A percentile compares a stretch with the other conserved stretches of the same genome.
Evolutionary conservation across 495 filamentous ascomycete genomes (phyloP).

Genomic region (Trichoderma asperelloides): DNA sequence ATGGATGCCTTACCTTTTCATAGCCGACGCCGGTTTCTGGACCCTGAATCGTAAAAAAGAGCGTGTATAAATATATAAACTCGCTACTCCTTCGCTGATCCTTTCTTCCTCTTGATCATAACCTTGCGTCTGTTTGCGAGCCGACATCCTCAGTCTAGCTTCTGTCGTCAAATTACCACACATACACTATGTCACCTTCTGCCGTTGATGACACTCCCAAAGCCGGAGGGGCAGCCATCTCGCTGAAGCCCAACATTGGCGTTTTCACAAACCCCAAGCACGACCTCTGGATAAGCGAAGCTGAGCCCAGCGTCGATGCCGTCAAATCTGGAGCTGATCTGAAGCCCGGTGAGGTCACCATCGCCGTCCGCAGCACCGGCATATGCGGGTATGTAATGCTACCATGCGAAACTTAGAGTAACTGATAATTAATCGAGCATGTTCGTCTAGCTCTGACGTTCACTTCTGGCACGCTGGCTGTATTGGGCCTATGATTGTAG

Average conservation of each 20-base stretch:
- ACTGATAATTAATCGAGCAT: constrained; percentile 12
- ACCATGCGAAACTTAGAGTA: constrained; percentile 10
- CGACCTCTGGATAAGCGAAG: constrained; percentile 80
- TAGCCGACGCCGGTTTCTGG: neutral
- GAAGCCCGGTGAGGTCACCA: constrained; percentile 70
- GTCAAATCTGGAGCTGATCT: constrained; percentile 61
- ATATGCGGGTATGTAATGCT: constrained; percentile 69
- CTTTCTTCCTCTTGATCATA: neutral
- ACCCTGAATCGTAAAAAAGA: neutral
- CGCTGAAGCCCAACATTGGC: constrained; percentile 74
- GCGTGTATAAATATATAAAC: neutral
- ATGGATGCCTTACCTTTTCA: neutral
- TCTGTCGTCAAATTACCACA: neutral
- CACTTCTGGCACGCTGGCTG: constrained; percentile 93
- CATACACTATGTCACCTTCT: constrained; percentile 10
- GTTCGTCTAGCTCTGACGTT: constrained; percentile 63
- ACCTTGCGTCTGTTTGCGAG: neutral
- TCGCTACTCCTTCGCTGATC: neutral
- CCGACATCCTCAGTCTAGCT: neutral
- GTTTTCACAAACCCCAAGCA: constrained; percentile 91
- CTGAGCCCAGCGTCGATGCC: constrained; percentile 64
- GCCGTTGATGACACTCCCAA: constrained; percentile 12
- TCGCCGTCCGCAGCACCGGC: constrained; percentile 81
- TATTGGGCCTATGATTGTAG: constrained; percentile 91
- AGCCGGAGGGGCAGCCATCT: constrained; percentile 15